Conservation (phyloP, 164 flowering plant genomes). For the Malania oleifera region DNA sequence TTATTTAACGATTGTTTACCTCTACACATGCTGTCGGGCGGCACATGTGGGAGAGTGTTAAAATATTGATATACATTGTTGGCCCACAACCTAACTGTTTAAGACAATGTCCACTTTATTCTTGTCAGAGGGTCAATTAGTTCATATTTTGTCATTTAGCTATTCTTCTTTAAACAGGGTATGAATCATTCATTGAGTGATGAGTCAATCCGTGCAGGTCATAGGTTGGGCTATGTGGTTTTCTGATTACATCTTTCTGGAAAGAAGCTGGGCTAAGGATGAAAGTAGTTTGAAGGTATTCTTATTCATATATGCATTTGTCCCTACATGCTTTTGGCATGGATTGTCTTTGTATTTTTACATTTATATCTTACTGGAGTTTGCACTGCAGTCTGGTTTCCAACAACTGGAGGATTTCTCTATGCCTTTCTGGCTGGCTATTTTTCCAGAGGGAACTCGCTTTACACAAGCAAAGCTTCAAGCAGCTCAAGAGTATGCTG, state of each 20-base stretch:
- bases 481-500: conserved; percentile 1
- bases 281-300: not conserved
- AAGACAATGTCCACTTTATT: too few relatives aligned
- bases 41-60: too few relatives aligned
- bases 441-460: not conserved
- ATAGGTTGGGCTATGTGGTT: not conserved
- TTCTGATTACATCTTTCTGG: conserved; percentile 2
- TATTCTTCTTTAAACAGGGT: too few relatives aligned
- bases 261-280: conserved; percentile 1
- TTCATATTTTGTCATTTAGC: too few relatives aligned
- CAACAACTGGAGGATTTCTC: not conserved
- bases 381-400: not conserved
- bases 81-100: too few relatives aligned
- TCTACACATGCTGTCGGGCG: too few relatives aligned
- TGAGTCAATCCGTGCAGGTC: not conserved
- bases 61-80: too few relatives aligned
- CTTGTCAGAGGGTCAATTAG: too few relatives aligned
- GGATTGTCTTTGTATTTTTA: not conserved
- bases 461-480: not conserved
- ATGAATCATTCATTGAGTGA: too few relatives aligned
- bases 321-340: not conserved
- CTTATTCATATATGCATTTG: not conserved
- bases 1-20: too few relatives aligned
- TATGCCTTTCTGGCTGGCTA: not conserved
- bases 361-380: not conserved